These are phyloP conservation scores for Tetracladium marchalianum DNA, from an alignment of 495 filamentous ascomycete genomes.

Conservation along the genomic window DNA sequence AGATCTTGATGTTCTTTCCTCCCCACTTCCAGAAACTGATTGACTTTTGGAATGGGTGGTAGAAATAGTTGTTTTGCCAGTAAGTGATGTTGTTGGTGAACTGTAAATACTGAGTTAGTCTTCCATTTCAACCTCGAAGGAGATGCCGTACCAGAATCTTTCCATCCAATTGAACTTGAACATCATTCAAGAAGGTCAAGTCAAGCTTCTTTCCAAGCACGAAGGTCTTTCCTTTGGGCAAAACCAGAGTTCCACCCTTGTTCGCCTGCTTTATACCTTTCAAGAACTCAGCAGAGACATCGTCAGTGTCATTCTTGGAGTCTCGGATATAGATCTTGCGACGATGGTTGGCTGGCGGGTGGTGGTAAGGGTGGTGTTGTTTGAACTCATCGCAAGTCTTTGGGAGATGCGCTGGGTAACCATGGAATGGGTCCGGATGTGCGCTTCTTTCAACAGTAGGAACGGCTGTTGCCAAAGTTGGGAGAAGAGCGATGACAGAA, in stretches of 20 bases:
- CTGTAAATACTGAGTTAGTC: constrained; percentile 11
- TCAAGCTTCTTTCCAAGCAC: constrained; percentile 47
- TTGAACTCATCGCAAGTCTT: constrained; percentile 3
- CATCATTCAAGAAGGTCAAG: constrained; percentile 43
- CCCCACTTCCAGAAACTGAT: constrained; percentile 55
- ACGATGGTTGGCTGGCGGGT: constrained; percentile 24
- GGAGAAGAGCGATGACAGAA: too few relatives aligned
- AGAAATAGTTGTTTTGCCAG: constrained; percentile 49
- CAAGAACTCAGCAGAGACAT: constrained; percentile 43
- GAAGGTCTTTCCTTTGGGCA: constrained; percentile 41
- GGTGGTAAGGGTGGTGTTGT: constrained; percentile 4
- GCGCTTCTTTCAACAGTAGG: too few relatives aligned
- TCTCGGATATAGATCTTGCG: constrained; percentile 37
- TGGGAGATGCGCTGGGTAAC: neutral
- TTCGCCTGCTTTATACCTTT: constrained; percentile 42
- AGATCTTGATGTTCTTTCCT: constrained; percentile 46
- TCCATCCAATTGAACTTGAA: constrained; percentile 48
- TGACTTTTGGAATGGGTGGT: constrained; percentile 46
- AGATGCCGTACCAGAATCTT: constrained; percentile 30
- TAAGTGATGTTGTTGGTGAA: constrained; percentile 49
- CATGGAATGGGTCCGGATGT: too few relatives aligned
- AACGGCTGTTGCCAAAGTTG: too few relatives aligned
- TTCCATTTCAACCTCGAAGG: neutral
- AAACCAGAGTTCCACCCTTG: constrained; percentile 38
- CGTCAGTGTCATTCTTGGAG: constrained; percentile 41